These are phyloP conservation scores for Tricholoma flavovirens DNA, from an alignment of 768 basidiomycete genomes.

Conservation along the genomic window DNA sequence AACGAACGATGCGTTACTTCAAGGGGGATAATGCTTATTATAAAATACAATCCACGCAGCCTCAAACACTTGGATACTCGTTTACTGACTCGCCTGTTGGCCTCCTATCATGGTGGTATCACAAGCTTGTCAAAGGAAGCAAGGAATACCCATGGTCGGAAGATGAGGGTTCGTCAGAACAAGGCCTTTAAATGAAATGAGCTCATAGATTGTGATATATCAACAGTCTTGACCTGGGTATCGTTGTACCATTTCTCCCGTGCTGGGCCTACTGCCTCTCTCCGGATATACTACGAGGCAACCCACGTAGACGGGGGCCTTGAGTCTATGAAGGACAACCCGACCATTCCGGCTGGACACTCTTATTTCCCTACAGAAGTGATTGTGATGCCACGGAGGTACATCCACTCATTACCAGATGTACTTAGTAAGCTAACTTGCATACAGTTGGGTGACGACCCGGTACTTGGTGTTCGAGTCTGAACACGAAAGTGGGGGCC, in stretches of 20 bases:
- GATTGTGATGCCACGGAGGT: too few species aligned
- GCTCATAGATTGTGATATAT: neutral
- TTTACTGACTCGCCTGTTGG: constrained; percentile 41
- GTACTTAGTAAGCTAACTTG: too few species aligned
- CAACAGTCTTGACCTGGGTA: constrained; percentile 53
- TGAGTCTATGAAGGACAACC: too few species aligned
- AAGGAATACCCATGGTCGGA: constrained; percentile 54
- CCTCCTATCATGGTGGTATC: constrained; percentile 48
- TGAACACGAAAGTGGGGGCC: constrained; percentile 37
- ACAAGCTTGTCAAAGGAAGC: constrained; percentile 43
- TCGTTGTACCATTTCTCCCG: constrained; percentile 58
- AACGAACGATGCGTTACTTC: constrained; percentile 24
- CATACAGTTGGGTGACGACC: too few species aligned
- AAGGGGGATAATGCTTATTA: constrained; percentile 33
- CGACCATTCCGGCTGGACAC: too few species aligned
- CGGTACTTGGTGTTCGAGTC: constrained; percentile 19
- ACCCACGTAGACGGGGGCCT: too few species aligned
- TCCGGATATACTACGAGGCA: constrained; percentile 30
- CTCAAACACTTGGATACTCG: constrained; percentile 49
- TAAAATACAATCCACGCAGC: constrained; percentile 37
- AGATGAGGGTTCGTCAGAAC: constrained; percentile 38
- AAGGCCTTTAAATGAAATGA: too few species aligned
- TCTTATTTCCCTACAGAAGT: too few species aligned
- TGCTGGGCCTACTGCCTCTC: constrained; percentile 49
- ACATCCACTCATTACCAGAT: too few species aligned